These are phyloP conservation scores for Sisymbrium altissimum DNA, from an alignment of 345 rosid genomes.

Conservation along the genomic window DNA sequence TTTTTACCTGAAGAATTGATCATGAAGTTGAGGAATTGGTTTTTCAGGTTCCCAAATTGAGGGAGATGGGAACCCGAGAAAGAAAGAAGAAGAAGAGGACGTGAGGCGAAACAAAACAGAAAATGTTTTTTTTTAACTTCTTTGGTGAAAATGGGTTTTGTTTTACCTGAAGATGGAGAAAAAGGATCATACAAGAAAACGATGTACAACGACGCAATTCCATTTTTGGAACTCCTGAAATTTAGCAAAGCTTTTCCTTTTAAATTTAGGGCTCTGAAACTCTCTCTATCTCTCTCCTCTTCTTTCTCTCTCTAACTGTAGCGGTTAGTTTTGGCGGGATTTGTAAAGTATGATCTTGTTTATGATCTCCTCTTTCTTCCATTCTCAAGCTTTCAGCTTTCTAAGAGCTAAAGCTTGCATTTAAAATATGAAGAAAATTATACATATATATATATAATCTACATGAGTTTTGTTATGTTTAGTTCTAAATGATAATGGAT, in stretches of 20 bases:
- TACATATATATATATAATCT: background rate
- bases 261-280: slow-evolving; percentile 16
- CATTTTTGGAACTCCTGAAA: slow-evolving; percentile 32
- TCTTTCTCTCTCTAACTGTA: background rate
- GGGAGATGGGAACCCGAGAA: slow-evolving; percentile 43
- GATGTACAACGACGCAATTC: slow-evolving; percentile 12
- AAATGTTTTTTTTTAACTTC: too few relatives aligned
- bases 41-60: slow-evolving; percentile 39
- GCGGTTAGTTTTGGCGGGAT: slow-evolving; percentile 22
- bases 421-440: background rate
- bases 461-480: background rate
- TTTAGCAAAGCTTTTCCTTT: slow-evolving; percentile 33
- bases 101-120: background rate
- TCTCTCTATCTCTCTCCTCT: background rate
- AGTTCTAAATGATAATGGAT: background rate
- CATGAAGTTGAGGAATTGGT: slow-evolving; percentile 38
- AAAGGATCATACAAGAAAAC: slow-evolving; percentile 11
- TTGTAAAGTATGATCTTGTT: background rate
- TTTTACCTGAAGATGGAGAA: background rate
- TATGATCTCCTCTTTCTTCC: background rate
- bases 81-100: slow-evolving; percentile 29
- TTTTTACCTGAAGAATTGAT: slow-evolving; percentile 37
- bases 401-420: background rate
- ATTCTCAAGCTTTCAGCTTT: background rate
- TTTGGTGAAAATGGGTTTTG: slow-evolving; percentile 8